Evolutionary conservation across 2,329 filamentous ascomycete genomes (phyloP).

Genomic region (Colletotrichum tropicicola): DNA sequence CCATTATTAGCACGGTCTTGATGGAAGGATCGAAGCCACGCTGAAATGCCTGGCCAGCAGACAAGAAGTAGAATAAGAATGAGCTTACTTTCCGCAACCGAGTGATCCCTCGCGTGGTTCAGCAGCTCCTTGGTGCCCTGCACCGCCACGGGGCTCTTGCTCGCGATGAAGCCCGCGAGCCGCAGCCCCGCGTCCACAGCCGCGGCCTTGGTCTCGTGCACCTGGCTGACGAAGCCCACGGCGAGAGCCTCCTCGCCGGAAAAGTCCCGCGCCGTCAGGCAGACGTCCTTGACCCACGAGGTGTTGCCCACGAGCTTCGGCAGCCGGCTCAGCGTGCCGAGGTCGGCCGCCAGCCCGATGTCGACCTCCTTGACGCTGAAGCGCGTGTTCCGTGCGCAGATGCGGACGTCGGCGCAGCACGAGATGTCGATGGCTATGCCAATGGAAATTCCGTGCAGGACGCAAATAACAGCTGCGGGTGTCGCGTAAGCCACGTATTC

Average conservation of each 20-base stretch:
- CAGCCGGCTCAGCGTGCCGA: slow-evolving; percentile 77
- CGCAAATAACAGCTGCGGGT: slow-evolving; percentile 76
- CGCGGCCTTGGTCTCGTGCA: slow-evolving; percentile 69
- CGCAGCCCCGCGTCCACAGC: slow-evolving; percentile 70
- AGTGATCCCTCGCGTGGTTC: slow-evolving; percentile 82
- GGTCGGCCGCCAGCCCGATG: slow-evolving; percentile 82
- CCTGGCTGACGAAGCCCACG: slow-evolving; percentile 76
- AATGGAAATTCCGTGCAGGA: slow-evolving; percentile 81
- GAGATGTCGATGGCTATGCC: slow-evolving; percentile 82
- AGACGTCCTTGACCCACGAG: slow-evolving; percentile 84
- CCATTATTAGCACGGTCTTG: not conserved
- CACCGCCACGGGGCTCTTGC: slow-evolving; percentile 88
- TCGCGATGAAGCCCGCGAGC: slow-evolving; percentile 72
- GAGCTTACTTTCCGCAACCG: slow-evolving; percentile 75
- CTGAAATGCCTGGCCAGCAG: not conserved
- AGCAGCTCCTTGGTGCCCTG: slow-evolving; percentile 88
- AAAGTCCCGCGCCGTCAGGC: slow-evolving; percentile 76
- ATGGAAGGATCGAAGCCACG: not conserved
- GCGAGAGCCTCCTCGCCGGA: slow-evolving; percentile 72
- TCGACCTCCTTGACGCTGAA: slow-evolving; percentile 85
- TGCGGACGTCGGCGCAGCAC: slow-evolving; percentile 75
- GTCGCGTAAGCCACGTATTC: slow-evolving; percentile 27
- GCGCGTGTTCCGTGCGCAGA: slow-evolving; percentile 66
- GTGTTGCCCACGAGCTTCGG: slow-evolving; percentile 77
- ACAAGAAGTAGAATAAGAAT: slow-evolving; percentile 33